phyloP scores from a whole-genome alignment of 768 basidiomycete genomes.

The Rhodotorula babjevae region DNA sequence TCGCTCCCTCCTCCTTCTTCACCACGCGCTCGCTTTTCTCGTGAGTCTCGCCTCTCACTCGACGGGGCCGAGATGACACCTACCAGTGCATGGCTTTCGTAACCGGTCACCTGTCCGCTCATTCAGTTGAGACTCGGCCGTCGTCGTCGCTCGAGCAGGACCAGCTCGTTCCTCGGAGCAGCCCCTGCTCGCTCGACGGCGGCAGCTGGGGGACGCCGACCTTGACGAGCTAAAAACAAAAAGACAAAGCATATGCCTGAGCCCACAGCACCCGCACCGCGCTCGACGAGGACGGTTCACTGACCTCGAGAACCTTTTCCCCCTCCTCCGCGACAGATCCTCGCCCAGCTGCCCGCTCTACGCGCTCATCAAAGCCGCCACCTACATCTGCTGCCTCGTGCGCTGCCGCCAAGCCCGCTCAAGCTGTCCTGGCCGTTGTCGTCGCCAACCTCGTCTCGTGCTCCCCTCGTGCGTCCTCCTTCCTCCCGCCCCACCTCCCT shows the following conservation, averaged over 20 bases:
- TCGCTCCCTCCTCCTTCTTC: background rate
- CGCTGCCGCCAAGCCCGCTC: too few species aligned
- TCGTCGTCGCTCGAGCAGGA: background rate
- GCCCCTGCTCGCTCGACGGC: background rate
- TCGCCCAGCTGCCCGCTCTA: too few species aligned
- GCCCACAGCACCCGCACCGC: background rate
- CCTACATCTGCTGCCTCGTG: too few species aligned
- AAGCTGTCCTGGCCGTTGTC: too few species aligned
- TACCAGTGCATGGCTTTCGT: slow-evolving; percentile 17
- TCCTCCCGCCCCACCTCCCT: too few species aligned
- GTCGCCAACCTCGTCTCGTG: too few species aligned
- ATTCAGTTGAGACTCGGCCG: background rate
- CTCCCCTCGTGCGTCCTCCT: too few species aligned
- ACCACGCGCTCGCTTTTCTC: background rate
- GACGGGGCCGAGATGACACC: background rate
- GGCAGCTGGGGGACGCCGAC: background rate
- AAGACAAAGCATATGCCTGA: slow-evolving; percentile 27
- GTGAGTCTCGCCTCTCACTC: background rate
- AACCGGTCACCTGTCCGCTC: background rate
- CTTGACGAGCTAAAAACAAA: background rate
- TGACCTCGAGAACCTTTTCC: background rate
- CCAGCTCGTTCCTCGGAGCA: background rate
- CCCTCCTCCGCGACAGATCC: too few species aligned
- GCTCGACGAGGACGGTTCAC: background rate
- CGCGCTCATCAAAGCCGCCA: too few species aligned